Conservation (phyloP, 2,329 filamentous ascomycete species). For the Ustilaginoidea virens region DNA sequence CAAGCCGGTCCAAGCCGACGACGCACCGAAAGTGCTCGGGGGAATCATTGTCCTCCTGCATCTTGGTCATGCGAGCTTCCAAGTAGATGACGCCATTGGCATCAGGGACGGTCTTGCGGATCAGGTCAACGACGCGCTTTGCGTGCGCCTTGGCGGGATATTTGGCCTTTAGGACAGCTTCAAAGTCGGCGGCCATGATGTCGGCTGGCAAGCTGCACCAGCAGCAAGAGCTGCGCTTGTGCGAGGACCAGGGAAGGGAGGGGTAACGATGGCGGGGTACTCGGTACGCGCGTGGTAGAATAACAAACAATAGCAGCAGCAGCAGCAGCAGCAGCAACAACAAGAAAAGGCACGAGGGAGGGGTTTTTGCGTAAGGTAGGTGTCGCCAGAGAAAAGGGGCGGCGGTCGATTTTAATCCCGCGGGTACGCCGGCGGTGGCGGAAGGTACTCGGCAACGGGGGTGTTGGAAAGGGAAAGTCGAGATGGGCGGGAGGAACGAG, state of each 20-base stretch:
- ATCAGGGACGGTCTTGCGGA: conserved; percentile 50
- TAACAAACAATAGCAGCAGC: neutral
- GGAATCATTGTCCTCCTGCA: conserved; percentile 84
- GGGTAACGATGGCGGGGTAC: neutral
- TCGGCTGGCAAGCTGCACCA: too few species aligned
- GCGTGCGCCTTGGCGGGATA: conserved; percentile 82
- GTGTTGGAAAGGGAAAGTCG: too few species aligned
- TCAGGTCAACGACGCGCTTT: conserved; percentile 64
- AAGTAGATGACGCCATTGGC: conserved; percentile 65
- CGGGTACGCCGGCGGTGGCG: too few species aligned
- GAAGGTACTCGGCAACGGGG: too few species aligned
- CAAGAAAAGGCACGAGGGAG: too few species aligned
- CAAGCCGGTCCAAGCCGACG: too few species aligned
- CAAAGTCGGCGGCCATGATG: conserved; percentile 26
- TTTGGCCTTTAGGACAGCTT: conserved; percentile 42
- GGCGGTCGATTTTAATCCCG: too few species aligned
- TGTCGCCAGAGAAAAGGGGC: too few species aligned
- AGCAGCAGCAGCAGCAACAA: neutral
- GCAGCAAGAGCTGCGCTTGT: too few species aligned
- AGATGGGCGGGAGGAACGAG: too few species aligned
- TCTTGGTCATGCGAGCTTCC: conserved; percentile 64
- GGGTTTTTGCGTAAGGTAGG: too few species aligned
- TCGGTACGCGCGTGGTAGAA: neutral
- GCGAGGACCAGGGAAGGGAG: conserved; percentile 1
- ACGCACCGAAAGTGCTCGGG: conserved; percentile 61